Evolutionary conservation across 2,329 filamentous ascomycete species (phyloP).

Genomic region (Gremmenia infestans): DNA sequence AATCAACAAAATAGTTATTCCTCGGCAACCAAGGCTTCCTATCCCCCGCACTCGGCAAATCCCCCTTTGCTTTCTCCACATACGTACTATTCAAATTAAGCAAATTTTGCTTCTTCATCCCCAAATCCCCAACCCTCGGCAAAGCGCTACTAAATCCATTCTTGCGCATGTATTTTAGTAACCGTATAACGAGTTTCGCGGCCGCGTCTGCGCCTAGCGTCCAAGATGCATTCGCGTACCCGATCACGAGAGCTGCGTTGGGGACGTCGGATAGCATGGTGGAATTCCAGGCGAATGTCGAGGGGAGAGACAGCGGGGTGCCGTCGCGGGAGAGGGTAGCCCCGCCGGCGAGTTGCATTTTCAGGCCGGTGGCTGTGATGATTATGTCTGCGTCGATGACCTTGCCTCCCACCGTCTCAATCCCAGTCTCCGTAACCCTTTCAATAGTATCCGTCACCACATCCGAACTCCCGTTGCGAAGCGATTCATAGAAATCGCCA

Average conservation of each 20-base stretch:
- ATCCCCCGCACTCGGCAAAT: conserved; percentile 19
- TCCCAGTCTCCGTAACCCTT: conserved; percentile 43
- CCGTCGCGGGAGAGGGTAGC: conserved; percentile 51
- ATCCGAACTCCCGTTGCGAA: conserved; percentile 41
- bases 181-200: conserved; percentile 21
- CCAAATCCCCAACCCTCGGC: conserved; percentile 9
- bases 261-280: conserved; percentile 63
- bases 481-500: conserved; percentile 50
- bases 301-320: conserved; percentile 39
- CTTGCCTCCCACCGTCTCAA: conserved; percentile 30
- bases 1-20: conserved; percentile 29
- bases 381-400: conserved; percentile 59
- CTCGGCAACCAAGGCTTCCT: conserved; percentile 25
- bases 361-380: conserved; percentile 63
- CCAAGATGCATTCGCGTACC: conserved; percentile 64
- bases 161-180: conserved; percentile 28
- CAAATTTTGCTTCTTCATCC: background rate
- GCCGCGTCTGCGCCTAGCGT: conserved; percentile 55
- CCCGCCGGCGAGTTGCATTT: conserved; percentile 52
- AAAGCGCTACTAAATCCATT: conserved; percentile 11
- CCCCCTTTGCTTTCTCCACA: conserved; percentile 8
- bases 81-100: conserved; percentile 16
- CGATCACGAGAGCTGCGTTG: conserved; percentile 56
- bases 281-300: conserved; percentile 58
- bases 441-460: conserved; percentile 50